phyloP scores from a whole-genome alignment of 2,329 filamentous ascomycete genomes.

The Trichophyton schoenleinii region DNA sequence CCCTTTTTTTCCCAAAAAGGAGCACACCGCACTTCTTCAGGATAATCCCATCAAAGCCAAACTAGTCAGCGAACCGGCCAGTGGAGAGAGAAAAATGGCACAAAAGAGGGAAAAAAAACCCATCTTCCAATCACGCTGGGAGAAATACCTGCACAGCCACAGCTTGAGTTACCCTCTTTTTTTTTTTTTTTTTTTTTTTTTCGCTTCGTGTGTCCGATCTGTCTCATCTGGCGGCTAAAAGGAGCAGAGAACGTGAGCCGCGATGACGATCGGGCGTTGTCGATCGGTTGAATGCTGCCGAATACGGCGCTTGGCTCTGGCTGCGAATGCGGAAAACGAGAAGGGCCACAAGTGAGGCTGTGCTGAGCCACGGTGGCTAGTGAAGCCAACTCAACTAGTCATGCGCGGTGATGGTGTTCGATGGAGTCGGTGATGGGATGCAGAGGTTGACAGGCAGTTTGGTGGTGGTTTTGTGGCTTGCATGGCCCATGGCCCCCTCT shows the following conservation, averaged over 20 bases:
- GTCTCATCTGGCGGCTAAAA: not conserved
- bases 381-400: not conserved
- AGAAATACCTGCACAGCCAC: not conserved
- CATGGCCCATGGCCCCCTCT: not conserved
- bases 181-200: not conserved
- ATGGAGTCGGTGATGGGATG: not conserved
- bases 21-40: not conserved
- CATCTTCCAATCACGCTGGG: not conserved
- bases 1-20: not conserved
- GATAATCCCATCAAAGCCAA: too few species aligned
- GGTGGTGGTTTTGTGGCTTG: not conserved
- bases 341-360: not conserved
- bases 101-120: not conserved
- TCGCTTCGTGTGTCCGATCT: not conserved
- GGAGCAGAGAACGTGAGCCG: not conserved
- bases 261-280: slow-evolving; percentile 2
- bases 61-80: too few species aligned
- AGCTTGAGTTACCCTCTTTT: not conserved
- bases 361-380: not conserved
- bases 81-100: not conserved
- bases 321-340: not conserved
- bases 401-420: not conserved
- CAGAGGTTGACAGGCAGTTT: not conserved
- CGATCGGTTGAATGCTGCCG: not conserved
- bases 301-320: not conserved